Conservation (phyloP, 768 basidiomycete species). For the Chalciporus chontae region DNA sequence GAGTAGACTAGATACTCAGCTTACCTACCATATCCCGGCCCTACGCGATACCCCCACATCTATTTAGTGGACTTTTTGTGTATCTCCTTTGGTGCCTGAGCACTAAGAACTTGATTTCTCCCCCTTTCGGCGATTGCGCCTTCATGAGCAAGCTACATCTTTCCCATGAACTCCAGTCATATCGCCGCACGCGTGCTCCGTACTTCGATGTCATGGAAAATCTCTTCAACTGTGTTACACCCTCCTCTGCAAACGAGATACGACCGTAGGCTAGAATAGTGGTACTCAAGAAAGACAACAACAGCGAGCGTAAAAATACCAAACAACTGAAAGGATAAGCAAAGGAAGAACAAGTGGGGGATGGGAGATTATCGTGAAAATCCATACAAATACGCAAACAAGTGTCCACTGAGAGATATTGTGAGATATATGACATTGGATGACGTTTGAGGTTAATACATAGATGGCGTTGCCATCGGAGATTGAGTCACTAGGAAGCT, state of each 20-base stretch:
- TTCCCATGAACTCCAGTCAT: too few species aligned
- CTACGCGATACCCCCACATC: neutral
- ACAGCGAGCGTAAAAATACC: neutral
- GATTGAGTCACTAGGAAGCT: conserved; percentile 22
- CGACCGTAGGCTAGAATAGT: neutral
- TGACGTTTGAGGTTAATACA: conserved; percentile 15
- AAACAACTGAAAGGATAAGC: neutral
- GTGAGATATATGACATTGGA: conserved; percentile 6
- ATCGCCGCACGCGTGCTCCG: too few species aligned
- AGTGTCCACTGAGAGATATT: conserved; percentile 3
- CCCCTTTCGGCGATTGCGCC: too few species aligned
- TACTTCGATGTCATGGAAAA: neutral
- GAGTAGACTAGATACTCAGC: too few species aligned
- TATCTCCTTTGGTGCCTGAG: too few species aligned
- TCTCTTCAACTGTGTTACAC: neutral
- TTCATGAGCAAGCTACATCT: too few species aligned
- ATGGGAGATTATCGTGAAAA: conserved; percentile 13
- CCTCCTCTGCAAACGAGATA: neutral
- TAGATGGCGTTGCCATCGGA: conserved; percentile 20
- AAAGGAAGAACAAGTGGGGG: neutral
- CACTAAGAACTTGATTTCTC: too few species aligned
- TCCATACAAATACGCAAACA: conserved; percentile 5
- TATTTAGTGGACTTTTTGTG: too few species aligned
- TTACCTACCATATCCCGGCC: too few species aligned
- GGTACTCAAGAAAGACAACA: neutral